Evolutionary conservation across 352 stramenopile genomes (phyloP), one percentile per base, ranked within the genome.

Genomic region (Pythium pectinolyticum): DNA sequence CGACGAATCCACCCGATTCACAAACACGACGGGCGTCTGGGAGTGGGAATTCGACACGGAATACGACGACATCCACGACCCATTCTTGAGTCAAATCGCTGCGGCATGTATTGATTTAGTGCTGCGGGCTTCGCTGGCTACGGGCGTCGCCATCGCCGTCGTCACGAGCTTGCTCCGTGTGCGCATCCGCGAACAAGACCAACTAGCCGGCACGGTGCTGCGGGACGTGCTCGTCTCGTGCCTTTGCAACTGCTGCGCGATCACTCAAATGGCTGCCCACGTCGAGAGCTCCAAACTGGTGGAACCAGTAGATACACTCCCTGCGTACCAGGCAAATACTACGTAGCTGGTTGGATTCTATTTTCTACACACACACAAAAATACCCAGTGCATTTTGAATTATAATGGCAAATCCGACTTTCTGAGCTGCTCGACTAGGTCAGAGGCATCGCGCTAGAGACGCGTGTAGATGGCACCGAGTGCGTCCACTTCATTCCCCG

Each of bases 391-490:
- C 5, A 50, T 30, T 24, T 50, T n/a, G n/a, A n/a, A n/a, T n/a
- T n/a, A n/a, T n/a, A n/a, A n/a, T n/a, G n/a, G n/a, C n/a, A n/a
- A n/a, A n/a, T n/a, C n/a, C n/a, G n/a, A n/a, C n/a, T n/a, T n/a
- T n/a, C n/a, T n/a, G n/a, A n/a, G n/a, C n/a, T n/a, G n/a, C n/a
- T n/a, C n/a, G n/a, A n/a, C n/a, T n/a, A n/a, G n/a, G n/a, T n/a
- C n/a, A n/a, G n/a, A n/a, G n/a, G n/a, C n/a, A n/a, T n/a, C n/a
- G n/a, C n/a, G n/a, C n/a, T 66, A 66, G 19, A 59, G 37, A n/a
- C 49, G 48, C 30, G 76, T 81, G 74, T 73, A 85, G 32, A 85
- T 70, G 1, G 63, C 77, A 19, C 77, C 77, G 3, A 85, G 58
- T 2, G 67, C 70, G 34, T 83, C 72, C n/a, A 85, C 53, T 17